phyloP scores from a whole-genome alignment of 192 early-diverging fungal genomes.

The Funneliformis mosseae region DNA sequence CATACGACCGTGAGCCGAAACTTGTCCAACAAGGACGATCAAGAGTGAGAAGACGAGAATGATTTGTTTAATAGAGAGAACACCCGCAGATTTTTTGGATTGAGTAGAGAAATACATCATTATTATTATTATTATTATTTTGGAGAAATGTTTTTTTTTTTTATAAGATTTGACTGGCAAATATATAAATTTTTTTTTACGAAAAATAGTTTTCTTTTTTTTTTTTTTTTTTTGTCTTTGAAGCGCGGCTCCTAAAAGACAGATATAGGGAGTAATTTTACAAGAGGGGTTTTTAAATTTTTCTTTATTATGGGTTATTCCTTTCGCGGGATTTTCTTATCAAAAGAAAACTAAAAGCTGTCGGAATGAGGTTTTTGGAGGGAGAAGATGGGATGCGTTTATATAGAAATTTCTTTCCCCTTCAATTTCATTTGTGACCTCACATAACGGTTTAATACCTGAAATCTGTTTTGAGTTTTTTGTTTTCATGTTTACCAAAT shows the following conservation, averaged over 20 bases:
- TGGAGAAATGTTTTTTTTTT: neutral
- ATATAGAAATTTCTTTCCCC: too few species aligned
- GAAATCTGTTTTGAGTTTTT: too few species aligned
- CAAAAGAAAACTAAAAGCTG: neutral
- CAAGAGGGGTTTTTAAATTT: neutral
- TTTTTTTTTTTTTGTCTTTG: too few species aligned
- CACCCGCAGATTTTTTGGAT: neutral
- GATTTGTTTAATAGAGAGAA: neutral
- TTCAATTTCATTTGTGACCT: too few species aligned
- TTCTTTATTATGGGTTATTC: neutral
- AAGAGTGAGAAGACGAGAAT: neutral
- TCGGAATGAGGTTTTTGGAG: too few species aligned
- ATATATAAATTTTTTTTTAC: neutral
- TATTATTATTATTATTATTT: too few species aligned
- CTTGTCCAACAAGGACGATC: neutral
- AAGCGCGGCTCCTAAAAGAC: conserved; percentile 2
- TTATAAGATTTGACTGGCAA: conserved; percentile 10
- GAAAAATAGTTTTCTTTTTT: neutral
- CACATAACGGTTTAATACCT: too few species aligned
- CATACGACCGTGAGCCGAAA: conserved; percentile 21
- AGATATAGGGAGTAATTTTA: neutral
- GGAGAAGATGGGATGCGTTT: too few species aligned
- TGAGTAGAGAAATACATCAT: neutral
- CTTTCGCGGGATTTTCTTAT: neutral
- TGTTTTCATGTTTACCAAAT: too few species aligned